Base-by-base conservation (phyloP, 2,329 filamentous ascomycete genomes). In the Neonectria coccinea region DNA sequence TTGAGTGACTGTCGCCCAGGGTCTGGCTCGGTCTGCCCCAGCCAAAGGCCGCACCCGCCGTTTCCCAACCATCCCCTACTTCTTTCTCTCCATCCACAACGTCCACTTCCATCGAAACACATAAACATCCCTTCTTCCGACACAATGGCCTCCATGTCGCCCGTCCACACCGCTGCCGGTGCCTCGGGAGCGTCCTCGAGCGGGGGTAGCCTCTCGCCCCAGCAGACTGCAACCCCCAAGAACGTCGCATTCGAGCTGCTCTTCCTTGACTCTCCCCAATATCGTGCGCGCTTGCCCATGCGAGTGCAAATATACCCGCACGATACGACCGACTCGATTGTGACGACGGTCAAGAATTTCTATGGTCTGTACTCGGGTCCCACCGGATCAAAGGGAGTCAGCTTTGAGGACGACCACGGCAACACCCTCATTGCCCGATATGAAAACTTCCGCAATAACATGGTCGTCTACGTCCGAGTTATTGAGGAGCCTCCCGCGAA, bases 281-380 rank as follows among this genome's bases (percentile, higher is more conserved):
- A 88, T 73, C 88, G 89, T 73, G 91, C 91, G 80, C 90, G 92
- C 76, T 84, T 94, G 70, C 92, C 92, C n/a, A 90, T 95, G 88
- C 86, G 92, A 74, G 92, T 95, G 58, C 92, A 97, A 75, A 97
- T 99, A 72, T 97, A 91, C 76, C 93, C 93, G 51, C 94, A 98
- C 80, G 96, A 99, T 83, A 94, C 93, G 56, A 98, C 95, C 22
- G 95, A 98, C 77, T 97, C 94, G 39, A 99, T 99, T 81, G 93
- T 98, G 69, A 96, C 94, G 14, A 98, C 96, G 1, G 95, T 98
- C 76, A 98, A 97, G 86, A 98, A 97, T 84, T 98, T 98, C 83
- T 98, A 97, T 78, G 96, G 96, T 66, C 87, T 99, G 71, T 97
- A 97, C 79, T 92, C 95, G 70, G 90, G 88, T 67, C 84, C 85